These are phyloP conservation scores for Aspergillus candidus DNA, from an alignment of 2,329 filamentous ascomycete genomes.

Conservation along the genomic window DNA sequence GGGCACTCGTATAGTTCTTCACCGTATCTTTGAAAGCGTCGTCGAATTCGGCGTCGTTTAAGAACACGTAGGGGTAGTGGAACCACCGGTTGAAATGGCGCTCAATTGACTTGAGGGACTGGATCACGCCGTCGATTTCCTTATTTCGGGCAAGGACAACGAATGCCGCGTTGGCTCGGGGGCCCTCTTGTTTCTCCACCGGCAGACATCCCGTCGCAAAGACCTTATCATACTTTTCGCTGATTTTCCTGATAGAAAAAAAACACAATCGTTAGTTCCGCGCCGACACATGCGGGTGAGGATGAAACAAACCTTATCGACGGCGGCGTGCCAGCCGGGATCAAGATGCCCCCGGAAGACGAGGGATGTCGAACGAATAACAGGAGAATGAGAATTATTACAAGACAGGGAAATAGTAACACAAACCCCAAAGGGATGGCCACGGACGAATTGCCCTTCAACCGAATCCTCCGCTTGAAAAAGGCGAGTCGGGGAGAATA, in stretches of 20 bases:
- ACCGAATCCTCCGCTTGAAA: slow-evolving; percentile 75
- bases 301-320: slow-evolving; percentile 66
- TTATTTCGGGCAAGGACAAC: slow-evolving; percentile 94
- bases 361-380: slow-evolving; percentile 84
- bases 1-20: slow-evolving; percentile 78
- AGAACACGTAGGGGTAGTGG: slow-evolving; percentile 95
- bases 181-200: slow-evolving; percentile 65
- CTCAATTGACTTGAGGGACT: slow-evolving; percentile 96
- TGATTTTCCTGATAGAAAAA: slow-evolving; percentile 68
- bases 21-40: slow-evolving; percentile 85
- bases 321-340: slow-evolving; percentile 82
- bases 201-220: slow-evolving; percentile 82
- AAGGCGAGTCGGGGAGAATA: slow-evolving; percentile 60
- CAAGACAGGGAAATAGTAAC: slow-evolving; percentile 83
- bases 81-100: slow-evolving; percentile 99
- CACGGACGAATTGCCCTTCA: slow-evolving; percentile 86
- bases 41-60: slow-evolving; percentile 97
- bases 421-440: slow-evolving; percentile 90
- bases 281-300: not conserved
- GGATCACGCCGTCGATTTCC: slow-evolving; percentile 90
- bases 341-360: slow-evolving; percentile 72
- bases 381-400: slow-evolving; percentile 83
- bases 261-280: slow-evolving; percentile 12
- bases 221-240: slow-evolving; percentile 93
- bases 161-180: slow-evolving; percentile 88